phyloP scores from a whole-genome alignment of 495 filamentous ascomycete species.

The Xylaria longipes region DNA sequence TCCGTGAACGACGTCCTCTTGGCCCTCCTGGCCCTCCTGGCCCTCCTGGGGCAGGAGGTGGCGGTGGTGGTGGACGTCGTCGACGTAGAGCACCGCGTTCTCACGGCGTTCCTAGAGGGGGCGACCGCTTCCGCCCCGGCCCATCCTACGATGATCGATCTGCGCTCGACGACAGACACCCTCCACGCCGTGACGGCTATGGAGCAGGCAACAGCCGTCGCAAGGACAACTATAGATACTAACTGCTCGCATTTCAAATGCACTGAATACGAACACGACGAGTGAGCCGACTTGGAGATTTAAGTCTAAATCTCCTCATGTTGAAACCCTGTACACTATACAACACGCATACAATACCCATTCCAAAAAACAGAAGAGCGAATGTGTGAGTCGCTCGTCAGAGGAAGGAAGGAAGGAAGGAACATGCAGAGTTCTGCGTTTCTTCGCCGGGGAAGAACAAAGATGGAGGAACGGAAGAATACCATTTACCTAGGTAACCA shows the following conservation, averaged over 20 bases:
- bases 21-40: slow-evolving; percentile 22
- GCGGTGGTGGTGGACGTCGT: slow-evolving; percentile 27
- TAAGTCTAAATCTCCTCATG: not conserved
- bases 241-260: not conserved
- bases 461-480: not conserved
- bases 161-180: slow-evolving; percentile 17
- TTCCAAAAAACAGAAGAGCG: not conserved
- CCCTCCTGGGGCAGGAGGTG: slow-evolving; percentile 12
- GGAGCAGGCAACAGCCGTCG: slow-evolving; percentile 9
- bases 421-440: not conserved
- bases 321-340: slow-evolving; percentile 6
- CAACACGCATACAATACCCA: not conserved
- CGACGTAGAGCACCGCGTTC: slow-evolving; percentile 34
- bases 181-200: slow-evolving; percentile 16
- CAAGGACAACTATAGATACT: slow-evolving; percentile 20
- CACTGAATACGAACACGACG: not conserved
- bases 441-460: not conserved
- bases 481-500: not conserved
- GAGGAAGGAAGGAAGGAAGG: slow-evolving; percentile 2
- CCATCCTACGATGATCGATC: slow-evolving; percentile 30
- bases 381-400: not conserved
- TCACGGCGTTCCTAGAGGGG: slow-evolving; percentile 40
- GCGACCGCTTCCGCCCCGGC: slow-evolving; percentile 38
- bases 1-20: no score
- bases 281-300: not conserved